Evolutionary conservation across 805 yeast species (phyloP), one percentile per base, ranked within the genome.

Genomic region (Ogataea angusta): DNA sequence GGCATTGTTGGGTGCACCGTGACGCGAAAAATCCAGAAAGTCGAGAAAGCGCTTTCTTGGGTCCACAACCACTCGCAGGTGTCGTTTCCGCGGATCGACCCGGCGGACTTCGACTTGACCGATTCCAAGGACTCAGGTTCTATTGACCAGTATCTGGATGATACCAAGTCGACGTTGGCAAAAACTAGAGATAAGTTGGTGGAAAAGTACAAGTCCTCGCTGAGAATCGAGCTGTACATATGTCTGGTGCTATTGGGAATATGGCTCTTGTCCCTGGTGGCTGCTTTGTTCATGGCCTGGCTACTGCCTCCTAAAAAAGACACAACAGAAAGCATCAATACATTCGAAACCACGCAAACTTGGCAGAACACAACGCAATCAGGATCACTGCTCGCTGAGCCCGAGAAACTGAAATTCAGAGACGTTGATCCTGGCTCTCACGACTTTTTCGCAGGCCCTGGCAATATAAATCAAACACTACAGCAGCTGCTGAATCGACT

Each of bases 11-110:
- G 81, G 23, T 91, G 99, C 64, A 76, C 86, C 3, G 68, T 93
- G 27, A 91, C 86, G 13, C 69, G 82, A 35, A 93, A 91, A 53
- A 59, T 91, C 6, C 69, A 69, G 10, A 69, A 73, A 16, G 67
- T 88, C 2, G 85, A 85, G 47, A 56, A 74, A 22, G 98, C 95
- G 0, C 62, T 90, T 40, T 73, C 80, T 2, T 93, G 97, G 97
- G 65, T 89, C 2, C 69, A 82, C 50, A 66, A 81, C 25, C 68
- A 85, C 47, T 69, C 89, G 3, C 68, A 76, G 12, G 62, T 89
- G 2, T 48, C 65, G 1, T 56, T 87, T 1, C 95, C 95, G 0
- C 51, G 68, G 30, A 60, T 81, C 3, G 43, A 61, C 29, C 45
- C 48, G 2, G 33, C 36, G 14, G 38, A 29, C 6, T 38, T 49